Evolutionary conservation across 371 early-diverging fungal genomes (phyloP), one percentile per base, ranked within the genome.

Genomic region (Dinochytrium kinnereticum): DNA sequence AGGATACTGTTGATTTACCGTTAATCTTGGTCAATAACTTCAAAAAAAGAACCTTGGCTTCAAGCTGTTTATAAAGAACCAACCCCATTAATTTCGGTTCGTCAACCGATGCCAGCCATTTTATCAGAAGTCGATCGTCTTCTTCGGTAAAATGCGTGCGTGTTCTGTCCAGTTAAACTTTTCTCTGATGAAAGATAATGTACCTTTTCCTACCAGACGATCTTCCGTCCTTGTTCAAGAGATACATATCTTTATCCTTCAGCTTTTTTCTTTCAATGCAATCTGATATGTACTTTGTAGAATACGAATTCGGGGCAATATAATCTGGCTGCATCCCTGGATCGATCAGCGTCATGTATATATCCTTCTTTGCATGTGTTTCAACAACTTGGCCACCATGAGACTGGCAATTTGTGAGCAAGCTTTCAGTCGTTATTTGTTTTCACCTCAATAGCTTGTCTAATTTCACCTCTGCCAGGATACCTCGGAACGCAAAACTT

Each of bases 351-450:
- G 37, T n/a, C 67, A 71, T 51, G 67, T 30, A 71, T 17, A 24
- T 36, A 10, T 64, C 64, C 39, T 69, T 26, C 33, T 34, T 36
- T 30, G 51, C 70, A 26, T 69, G 64, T 38, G 70, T 69, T 24
- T 74, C 70, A 10, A 64, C 64, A 17, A 74, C 75, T 34, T 38
- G 28, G 31, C 71, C 71, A 64, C 71, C 71, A 50, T 75, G 36
- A 40, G 26, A 28, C 70, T 74, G 26, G 13, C 7, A 7, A 7
- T 44, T 44, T 53, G 15, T 24, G 39, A 26, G 19, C 36, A 40
- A 13, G 24, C 59, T 37, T 33, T 28, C 19, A 15, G 7, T 5
- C 19, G 15, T 17, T 64, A 10, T 31, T 34, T 17, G 26, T 19
- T 5, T 15, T n/a, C 30, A 66, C 66, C 66, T 40, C 44, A 26